These are phyloP conservation scores for Daldinia decipiens DNA, from an alignment of 495 filamentous ascomycete species.

Conservation along the genomic window DNA sequence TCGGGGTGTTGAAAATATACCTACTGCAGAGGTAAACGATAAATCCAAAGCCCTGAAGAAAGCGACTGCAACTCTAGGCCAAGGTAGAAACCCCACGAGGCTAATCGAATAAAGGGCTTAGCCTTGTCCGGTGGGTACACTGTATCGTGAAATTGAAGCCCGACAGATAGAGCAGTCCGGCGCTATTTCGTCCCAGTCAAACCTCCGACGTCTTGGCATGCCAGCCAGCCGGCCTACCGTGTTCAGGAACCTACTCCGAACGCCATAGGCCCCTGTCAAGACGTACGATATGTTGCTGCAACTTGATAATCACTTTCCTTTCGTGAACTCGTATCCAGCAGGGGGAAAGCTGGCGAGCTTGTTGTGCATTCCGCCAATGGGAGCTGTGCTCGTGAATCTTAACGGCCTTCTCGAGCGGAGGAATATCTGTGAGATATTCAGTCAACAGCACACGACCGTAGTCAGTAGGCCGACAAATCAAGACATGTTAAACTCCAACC, in stretches of 20 bases:
- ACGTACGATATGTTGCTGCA: constrained; percentile 30
- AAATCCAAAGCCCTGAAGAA: neutral
- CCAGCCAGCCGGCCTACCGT: constrained; percentile 31
- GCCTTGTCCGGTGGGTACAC: neutral
- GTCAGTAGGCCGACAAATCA: constrained; percentile 25
- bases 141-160: constrained; percentile 30
- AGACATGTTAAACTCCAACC: constrained; percentile 23
- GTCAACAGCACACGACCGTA: constrained; percentile 38
- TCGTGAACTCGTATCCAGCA: constrained; percentile 40
- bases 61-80: neutral
- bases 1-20: neutral
- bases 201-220: constrained; percentile 37
- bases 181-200: constrained; percentile 34
- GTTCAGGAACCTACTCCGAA: constrained; percentile 32
- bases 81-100: neutral
- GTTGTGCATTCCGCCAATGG: constrained; percentile 31
- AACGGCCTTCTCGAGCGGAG: constrained; percentile 20
- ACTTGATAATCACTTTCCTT: constrained; percentile 42
- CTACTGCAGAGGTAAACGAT: neutral
- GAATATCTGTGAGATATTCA: constrained; percentile 14
- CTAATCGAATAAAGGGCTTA: neutral
- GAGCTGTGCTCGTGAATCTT: constrained; percentile 7
- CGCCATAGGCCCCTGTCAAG: constrained; percentile 36
- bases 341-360: constrained; percentile 37
- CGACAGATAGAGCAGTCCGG: constrained; percentile 27